These are phyloP conservation scores for Ambrosia hybrid DNA, from an alignment of 140 eudicot species.

Conservation along the genomic window DNA sequence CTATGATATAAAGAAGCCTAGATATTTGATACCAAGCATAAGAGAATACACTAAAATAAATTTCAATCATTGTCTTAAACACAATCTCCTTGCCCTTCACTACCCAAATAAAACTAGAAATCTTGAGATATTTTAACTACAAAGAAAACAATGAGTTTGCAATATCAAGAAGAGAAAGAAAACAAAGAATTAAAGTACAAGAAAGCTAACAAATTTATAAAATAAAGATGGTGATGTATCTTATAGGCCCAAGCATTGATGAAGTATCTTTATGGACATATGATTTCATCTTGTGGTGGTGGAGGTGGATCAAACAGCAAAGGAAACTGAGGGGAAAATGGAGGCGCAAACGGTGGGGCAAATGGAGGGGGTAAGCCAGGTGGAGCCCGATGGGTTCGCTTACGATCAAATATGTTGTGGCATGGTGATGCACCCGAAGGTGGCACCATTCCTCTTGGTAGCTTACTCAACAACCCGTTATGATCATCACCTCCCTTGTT, in stretches of 20 bases:
- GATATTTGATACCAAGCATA: neutral
- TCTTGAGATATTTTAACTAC: conserved; percentile 2
- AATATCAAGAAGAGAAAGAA: conserved; percentile 14
- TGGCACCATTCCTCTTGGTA: conserved; percentile 57
- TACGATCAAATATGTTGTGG: conserved; percentile 49
- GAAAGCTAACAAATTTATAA: neutral
- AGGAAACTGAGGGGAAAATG: conserved; percentile 5
- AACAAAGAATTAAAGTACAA: conserved; percentile 9
- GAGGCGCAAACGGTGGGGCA: conserved; percentile 19
- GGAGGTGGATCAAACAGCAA: conserved; percentile 32
- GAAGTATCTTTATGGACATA: conserved; percentile 29
- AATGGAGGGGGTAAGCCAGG: neutral
- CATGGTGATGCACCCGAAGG: conserved; percentile 67
- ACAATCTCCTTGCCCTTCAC: neutral
- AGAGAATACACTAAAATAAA: neutral
- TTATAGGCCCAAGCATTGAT: neutral
- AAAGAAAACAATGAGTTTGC: conserved; percentile 12
- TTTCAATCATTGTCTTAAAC: neutral
- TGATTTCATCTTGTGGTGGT: conserved; percentile 29
- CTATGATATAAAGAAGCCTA: neutral
- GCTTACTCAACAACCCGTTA: conserved; percentile 24
- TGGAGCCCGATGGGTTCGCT: conserved; percentile 28
- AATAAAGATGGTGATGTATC: neutral
- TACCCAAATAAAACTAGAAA: neutral
- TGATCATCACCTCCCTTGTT: neutral